Percentiles rank a stretch among this genome's conserved stretches.
Evolutionary conservation across 2,329 filamentous ascomycete genomes (phyloP).

Genomic region (Simplicillium aogashimaense): DNA sequence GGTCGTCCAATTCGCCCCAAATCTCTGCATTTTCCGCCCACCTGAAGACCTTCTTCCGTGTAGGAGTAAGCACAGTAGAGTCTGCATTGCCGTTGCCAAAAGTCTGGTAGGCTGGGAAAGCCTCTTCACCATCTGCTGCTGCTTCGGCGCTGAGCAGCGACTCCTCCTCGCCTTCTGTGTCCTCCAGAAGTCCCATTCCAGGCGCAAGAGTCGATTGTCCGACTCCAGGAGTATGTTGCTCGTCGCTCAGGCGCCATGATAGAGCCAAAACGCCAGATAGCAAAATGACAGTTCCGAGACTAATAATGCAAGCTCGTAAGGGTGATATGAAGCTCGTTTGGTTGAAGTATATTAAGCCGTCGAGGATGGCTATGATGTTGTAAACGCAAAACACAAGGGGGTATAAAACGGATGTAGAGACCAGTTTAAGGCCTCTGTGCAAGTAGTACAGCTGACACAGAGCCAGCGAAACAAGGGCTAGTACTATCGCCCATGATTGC

Average conservation of each 20-base stretch:
- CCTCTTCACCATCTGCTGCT: slow-evolving; percentile 29
- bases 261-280: slow-evolving; percentile 81
- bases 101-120: slow-evolving; percentile 32
- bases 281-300: slow-evolving; percentile 77
- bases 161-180: slow-evolving; percentile 52
- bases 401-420: slow-evolving; percentile 92
- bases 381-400: slow-evolving; percentile 97
- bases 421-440: slow-evolving; percentile 84
- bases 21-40: slow-evolving; percentile 68
- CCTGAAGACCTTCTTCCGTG: slow-evolving; percentile 38
- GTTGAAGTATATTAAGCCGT: slow-evolving; percentile 93
- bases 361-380: slow-evolving; percentile 96
- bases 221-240: slow-evolving; percentile 50
- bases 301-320: slow-evolving; percentile 70
- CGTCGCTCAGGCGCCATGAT: slow-evolving; percentile 85
- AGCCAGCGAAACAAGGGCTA: slow-evolving; percentile 71
- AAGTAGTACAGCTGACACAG: slow-evolving; percentile 91
- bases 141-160: slow-evolving; percentile 40
- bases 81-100: slow-evolving; percentile 31
- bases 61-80: slow-evolving; percentile 25
- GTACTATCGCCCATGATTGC: slow-evolving; percentile 86
- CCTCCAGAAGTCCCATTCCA: slow-evolving; percentile 71
- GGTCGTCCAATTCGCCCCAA: slow-evolving; percentile 80
- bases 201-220: slow-evolving; percentile 66
- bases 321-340: slow-evolving; percentile 73